phyloP scores from a whole-genome alignment of 169 alveolate genomes.

The Eimeria acervulina region DNA sequence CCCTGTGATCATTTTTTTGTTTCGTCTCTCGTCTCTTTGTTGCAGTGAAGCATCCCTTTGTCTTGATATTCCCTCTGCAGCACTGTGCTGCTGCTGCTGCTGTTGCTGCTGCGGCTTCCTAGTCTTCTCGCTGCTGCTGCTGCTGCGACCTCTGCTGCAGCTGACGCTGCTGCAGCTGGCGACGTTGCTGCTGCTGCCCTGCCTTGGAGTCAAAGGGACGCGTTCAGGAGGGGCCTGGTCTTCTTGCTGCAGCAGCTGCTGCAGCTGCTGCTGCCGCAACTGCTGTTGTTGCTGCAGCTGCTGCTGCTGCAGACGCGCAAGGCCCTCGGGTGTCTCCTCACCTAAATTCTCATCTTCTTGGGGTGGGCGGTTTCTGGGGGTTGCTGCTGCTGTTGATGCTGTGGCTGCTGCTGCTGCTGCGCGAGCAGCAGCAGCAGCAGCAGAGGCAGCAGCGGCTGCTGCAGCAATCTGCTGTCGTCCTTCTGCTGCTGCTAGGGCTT shows the following conservation, averaged over 20 bases:
- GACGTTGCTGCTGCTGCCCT: conserved; percentile 35
- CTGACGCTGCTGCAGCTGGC: conserved; percentile 42
- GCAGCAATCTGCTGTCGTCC: background rate
- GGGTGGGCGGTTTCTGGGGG: background rate
- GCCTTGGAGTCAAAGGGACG: background rate
- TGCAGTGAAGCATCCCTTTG: background rate
- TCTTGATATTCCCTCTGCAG: background rate
- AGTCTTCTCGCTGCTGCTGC: background rate
- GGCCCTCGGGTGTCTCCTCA: background rate
- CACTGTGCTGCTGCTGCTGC: conserved; percentile 9
- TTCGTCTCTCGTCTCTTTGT: background rate
- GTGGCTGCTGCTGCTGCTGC: conserved; percentile 33
- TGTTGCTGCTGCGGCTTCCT: background rate
- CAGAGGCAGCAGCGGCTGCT: background rate
- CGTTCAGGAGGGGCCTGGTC: too few relatives aligned
- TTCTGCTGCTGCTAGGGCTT: background rate
- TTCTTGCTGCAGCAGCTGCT: conserved; percentile 5
- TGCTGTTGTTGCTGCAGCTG: conserved; percentile 51
- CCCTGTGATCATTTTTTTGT: background rate
- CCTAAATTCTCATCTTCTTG: background rate
- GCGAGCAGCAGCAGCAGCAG: background rate
- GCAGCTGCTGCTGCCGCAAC: conserved; percentile 58
- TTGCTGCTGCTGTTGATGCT: too few relatives aligned
- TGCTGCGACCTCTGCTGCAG: conserved; percentile 19
- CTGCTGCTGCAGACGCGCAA: background rate